Evolutionary conservation across 371 early-diverging fungal genomes (phyloP).

Genomic region (Nosema muscidifuracis): DNA sequence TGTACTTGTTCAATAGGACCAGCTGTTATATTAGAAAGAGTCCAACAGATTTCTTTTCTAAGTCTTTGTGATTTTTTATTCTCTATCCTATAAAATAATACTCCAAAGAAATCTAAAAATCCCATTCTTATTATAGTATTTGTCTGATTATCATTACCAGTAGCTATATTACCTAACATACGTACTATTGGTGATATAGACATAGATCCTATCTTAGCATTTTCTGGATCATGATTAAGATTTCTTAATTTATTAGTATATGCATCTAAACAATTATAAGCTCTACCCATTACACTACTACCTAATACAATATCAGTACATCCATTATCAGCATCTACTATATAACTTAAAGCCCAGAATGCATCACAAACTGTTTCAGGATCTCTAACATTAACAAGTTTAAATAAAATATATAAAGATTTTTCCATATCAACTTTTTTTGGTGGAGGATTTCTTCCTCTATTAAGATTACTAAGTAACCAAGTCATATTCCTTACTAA

Average conservation of each 20-base stretch:
- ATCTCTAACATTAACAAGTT: constrained; percentile 70
- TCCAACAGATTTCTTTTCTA: constrained; percentile 99
- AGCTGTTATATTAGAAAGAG: constrained; percentile 98
- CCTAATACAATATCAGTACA: constrained; percentile 89
- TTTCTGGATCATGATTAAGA: constrained; percentile 10
- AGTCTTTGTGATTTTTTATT: constrained; percentile 75
- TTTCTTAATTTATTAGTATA: constrained; percentile 11
- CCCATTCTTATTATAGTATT: constrained; percentile 83
- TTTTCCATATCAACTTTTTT: constrained; percentile 58
- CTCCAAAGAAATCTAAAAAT: constrained; percentile 64
- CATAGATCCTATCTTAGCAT: constrained; percentile 35
- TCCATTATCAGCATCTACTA: constrained; percentile 84
- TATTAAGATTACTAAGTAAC: constrained; percentile 94
- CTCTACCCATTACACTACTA: constrained; percentile 65
- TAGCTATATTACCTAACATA: constrained; percentile 95
- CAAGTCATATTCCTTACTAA: constrained; percentile 96
- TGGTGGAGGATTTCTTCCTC: constrained; percentile 92
- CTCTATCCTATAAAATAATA: constrained; percentile 72
- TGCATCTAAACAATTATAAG: constrained; percentile 37
- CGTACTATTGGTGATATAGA: constrained; percentile 81
- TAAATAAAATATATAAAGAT: constrained; percentile 71
- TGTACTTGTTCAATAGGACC: constrained; percentile 87
- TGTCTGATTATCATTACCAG: constrained; percentile 92
- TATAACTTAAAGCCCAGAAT: constrained; percentile 97
- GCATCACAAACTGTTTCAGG: constrained; percentile 91